Evolutionary conservation across 495 filamentous ascomycete genomes (phyloP), one percentile per base, ranked within the genome.

Genomic region (Tetracladium setigerum): DNA sequence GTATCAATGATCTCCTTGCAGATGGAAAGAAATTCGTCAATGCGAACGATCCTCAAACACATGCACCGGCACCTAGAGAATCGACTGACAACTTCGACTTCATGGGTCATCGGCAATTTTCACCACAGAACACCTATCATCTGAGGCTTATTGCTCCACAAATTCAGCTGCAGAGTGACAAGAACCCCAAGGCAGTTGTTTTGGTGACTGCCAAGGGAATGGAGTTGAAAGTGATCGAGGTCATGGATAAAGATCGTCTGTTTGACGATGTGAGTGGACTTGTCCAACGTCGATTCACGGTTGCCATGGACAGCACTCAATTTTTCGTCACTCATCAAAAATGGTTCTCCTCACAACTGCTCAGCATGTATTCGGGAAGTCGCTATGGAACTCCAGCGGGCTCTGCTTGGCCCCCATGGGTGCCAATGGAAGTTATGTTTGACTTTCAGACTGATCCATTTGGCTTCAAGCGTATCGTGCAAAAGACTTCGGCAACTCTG

Each of bases 371-470:
- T 58, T 88, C 91, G 2, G 92, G 88, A 14, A 95, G 89, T 65
- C 82, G 79, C 42, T 98, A 97, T 56, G 92, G 92, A 39, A 85
- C 90, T 32, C 81, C 86, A 12, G 72, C 79, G 22, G 85, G 84
- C 13, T 89, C 89, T 24, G 80, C 85, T 4, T 98, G 92, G 92
- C 92, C 92, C 4, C 92, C 92, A 24, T 98, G 92, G 92, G 84
- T 97, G 32, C 90, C 92, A 3, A 80, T 97, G 67, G 92, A 98
- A 67, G 86, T 94, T 47, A 95, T 96, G 84, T 96, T 95, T 52
- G 90, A 97, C 67, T 98, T 95, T 66, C 68, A 87, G 44, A 70
- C 84, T 15, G 84, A 90, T 59, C 91, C 92, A 1, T 95, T 95
- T 59, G 92, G 94, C 24, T 97, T 96, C 70, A 89, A 88, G 53